phyloP scores from a whole-genome alignment of 768 basidiomycete species.

The Sistotremastrum niveocremeum region DNA sequence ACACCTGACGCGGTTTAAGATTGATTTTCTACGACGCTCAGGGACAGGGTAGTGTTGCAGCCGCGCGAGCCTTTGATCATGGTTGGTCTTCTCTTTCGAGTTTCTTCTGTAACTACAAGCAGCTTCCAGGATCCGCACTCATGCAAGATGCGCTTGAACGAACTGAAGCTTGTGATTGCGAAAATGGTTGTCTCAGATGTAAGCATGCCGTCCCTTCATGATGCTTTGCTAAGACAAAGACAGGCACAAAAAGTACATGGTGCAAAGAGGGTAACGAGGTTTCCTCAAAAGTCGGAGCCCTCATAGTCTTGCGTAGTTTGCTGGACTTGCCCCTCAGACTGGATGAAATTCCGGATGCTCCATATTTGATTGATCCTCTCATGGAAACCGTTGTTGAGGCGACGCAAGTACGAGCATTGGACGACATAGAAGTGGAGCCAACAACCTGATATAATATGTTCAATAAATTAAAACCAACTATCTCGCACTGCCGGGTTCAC shows the following conservation, averaged over 20 bases:
- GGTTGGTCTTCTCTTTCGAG: conserved; percentile 24
- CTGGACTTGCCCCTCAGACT: conserved; percentile 30
- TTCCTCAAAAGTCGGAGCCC: conserved; percentile 62
- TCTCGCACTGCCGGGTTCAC: too few relatives aligned
- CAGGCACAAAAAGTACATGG: conserved; percentile 51
- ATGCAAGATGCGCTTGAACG: conserved; percentile 42
- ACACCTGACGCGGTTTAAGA: conserved; percentile 21
- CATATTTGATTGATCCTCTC: conserved; percentile 5
- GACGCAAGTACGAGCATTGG: conserved; percentile 27
- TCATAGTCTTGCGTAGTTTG: conserved; percentile 47
- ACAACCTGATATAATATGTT: too few relatives aligned
- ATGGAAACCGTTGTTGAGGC: conserved; percentile 33
- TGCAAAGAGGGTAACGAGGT: conserved; percentile 68
- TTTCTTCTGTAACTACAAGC: background rate
- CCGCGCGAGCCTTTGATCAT: conserved; percentile 74
- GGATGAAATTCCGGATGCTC: conserved; percentile 18
- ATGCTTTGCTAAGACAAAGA: background rate
- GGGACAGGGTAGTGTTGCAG: conserved; percentile 57
- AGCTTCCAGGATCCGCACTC: conserved; percentile 35
- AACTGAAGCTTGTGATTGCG: conserved; percentile 51
- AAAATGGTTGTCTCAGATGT: conserved; percentile 63
- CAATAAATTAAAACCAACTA: too few relatives aligned
- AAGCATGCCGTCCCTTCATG: conserved; percentile 9
- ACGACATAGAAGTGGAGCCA: conserved; percentile 34
- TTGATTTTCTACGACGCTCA: conserved; percentile 70